These are phyloP conservation scores for Wickerhamiella domercqiae DNA, from an alignment of 805 yeast species.

Conservation along the genomic window DNA sequence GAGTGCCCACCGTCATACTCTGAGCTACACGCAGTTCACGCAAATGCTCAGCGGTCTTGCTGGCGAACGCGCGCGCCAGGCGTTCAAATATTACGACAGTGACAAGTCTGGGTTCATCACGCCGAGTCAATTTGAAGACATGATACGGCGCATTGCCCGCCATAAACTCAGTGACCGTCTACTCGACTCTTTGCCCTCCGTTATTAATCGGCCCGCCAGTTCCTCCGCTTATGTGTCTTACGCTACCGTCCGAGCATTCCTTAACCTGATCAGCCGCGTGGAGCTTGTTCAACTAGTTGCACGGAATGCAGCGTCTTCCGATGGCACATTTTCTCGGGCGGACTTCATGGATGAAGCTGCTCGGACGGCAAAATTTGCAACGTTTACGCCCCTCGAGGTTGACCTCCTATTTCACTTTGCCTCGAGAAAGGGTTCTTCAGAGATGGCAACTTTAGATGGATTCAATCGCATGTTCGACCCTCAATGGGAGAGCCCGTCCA, in stretches of 20 bases:
- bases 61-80: slow-evolving; percentile 34
- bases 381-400: slow-evolving; percentile 30
- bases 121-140: slow-evolving; percentile 27
- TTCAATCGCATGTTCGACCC: slow-evolving; percentile 31
- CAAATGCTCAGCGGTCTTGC: slow-evolving; percentile 32
- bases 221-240: slow-evolving; percentile 25
- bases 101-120: slow-evolving; percentile 26
- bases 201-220: slow-evolving; percentile 23
- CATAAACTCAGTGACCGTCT: slow-evolving; percentile 30
- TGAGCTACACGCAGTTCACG: slow-evolving; percentile 29
- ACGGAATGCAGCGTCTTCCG: slow-evolving; percentile 21
- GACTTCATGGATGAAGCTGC: slow-evolving; percentile 29
- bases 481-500: slow-evolving; percentile 27
- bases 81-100: slow-evolving; percentile 26
- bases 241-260: slow-evolving; percentile 30
- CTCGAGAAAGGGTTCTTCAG: slow-evolving; percentile 10
- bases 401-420: slow-evolving; percentile 30
- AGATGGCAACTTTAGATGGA: slow-evolving; percentile 19
- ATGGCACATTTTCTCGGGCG: slow-evolving; percentile 25
- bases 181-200: slow-evolving; percentile 25
- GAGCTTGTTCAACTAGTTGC: slow-evolving; percentile 28
- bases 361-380: slow-evolving; percentile 25
- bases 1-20: slow-evolving; percentile 23
- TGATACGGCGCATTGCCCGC: slow-evolving; percentile 25
- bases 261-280: slow-evolving; percentile 28